Evolutionary conservation across 208 protist species (phyloP).

Genomic region (Leishmania guyanensis): DNA sequence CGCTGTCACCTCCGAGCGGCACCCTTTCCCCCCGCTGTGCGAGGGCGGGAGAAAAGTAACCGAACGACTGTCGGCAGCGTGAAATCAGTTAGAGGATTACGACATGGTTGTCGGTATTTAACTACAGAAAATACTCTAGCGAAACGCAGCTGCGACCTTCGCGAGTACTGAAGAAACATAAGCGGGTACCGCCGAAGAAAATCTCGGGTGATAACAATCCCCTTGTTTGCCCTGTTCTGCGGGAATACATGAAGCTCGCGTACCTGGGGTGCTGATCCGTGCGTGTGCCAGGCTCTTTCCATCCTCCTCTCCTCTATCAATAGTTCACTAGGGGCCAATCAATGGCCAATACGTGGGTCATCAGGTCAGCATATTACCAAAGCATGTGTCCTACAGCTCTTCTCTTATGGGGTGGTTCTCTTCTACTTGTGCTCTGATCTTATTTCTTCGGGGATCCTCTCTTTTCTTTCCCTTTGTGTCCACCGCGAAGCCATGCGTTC

Average conservation of each 20-base stretch:
- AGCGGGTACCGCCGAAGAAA: not conserved
- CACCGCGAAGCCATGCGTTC: too few species aligned
- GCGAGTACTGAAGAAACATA: not conserved
- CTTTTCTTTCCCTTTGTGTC: too few species aligned
- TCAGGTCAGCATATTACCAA: not conserved
- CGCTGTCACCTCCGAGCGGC: not conserved
- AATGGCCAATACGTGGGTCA: not conserved
- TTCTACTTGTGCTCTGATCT: not conserved
- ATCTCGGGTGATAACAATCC: not conserved
- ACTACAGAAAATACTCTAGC: not conserved
- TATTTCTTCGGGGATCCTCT: not conserved
- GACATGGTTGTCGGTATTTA: not conserved
- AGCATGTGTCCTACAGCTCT: not conserved
- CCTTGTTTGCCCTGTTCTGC: not conserved
- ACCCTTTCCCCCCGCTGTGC: not conserved
- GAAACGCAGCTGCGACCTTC: not conserved
- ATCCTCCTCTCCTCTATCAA: not conserved
- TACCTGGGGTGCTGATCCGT: not conserved
- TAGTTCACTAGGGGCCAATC: not conserved
- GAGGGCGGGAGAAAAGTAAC: not conserved
- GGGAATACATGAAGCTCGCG: not conserved
- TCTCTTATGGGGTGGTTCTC: not conserved
- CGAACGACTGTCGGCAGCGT: not conserved
- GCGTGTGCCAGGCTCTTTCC: not conserved
- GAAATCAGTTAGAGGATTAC: not conserved